Base-by-base conservation (phyloP, 768 basidiomycete species). In the Pulveroboletus sp. region DNA sequence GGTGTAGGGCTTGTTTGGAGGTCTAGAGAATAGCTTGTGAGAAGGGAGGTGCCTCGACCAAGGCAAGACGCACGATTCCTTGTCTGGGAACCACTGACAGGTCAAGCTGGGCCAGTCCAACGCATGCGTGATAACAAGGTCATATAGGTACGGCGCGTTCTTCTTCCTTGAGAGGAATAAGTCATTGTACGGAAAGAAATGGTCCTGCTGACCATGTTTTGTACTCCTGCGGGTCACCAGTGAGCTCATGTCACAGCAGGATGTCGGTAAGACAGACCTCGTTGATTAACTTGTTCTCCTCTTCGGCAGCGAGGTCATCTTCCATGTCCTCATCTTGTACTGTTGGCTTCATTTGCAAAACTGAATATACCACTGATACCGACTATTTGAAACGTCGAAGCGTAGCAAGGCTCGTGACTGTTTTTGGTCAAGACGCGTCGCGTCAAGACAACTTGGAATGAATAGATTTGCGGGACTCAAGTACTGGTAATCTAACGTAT, bases 41-140 rank as follows among this genome's bases (percentile, higher is more conserved):
- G 31, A 31, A 8, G 8, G 33, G 17, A 5, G 5, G 27, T 9
- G 5, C n/a, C 12, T 24, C 4, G 29, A 35, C 29, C 25, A 24
- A 25, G 34, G 10, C 4, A 16, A n/a, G 11, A 70, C 90, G 63
- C 59, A 94, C 94, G 82, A 81, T 71, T 97, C 91, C 68, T 84
- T 87, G 75, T 99, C 97, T 0, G 97, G 97, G 69, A 99, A 90
- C 97, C 97, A 99, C 72, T 98, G 97, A 67, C 91, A 94, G 5
- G 97, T 99, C 62, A 99, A 67, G 62, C 87, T 92, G 17, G 97
- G 97, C 97, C 97, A 99, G 69, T 97, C 93, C 42, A 98, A 77
- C 27, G 95, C 95, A 66, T 98, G 95, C 1, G 95, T 97, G 60
- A 99, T 87, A 56, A 99, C 91, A 20, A 95, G 78, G 69, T 99